Base-by-base conservation (phyloP, 768 basidiomycete genomes). In the Leccinum arenicola region DNA sequence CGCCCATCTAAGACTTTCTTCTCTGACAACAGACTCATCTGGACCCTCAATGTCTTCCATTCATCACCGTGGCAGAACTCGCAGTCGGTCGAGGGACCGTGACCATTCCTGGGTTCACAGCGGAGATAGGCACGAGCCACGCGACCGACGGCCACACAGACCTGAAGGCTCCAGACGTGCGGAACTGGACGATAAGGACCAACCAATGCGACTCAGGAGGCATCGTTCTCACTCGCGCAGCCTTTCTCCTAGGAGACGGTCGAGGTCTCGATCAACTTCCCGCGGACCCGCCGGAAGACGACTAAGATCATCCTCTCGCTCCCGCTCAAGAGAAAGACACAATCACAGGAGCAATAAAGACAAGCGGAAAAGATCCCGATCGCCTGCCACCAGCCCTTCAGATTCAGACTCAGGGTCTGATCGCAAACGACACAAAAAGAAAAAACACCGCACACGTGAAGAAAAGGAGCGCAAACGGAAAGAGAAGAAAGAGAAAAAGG, bases 401-500 rank as follows among this genome's bases (percentile, higher is more conserved):
- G 72, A 77, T 27, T 66, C 71, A 8, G 68, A 64, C 36, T 64
- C 73, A 57, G 66, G 63, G 64, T 66, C 73, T 52, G 74, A 75
- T 61, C 68, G 56, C n/a, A 75, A 62, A 61, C 72, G 64, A 49
- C 78, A 75, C 63, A 82, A 70, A 68, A 75, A 79, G 66, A 82
- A 83, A 69, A 66, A 81, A 67, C 73, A 73, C 51, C 73, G 79
- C 53, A 76, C 78, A 68, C 77, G 79, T 12, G 75, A 75, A 59
- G 76, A 79, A 65, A 74, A 77, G 73, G 81, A 81, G 69, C 82
- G 82, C 67, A 79, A 78, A 68, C 79, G 82, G 75, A 82, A 77
- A 66, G 83, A 86, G 61, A 89, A 83, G 77, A 88, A 86, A 69
- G 88, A 87, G 53, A 87, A 85, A 70, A 88, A 86, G 74, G 85